A percentile compares a stretch with the other conserved stretches of the same genome.
Conservation (phyloP, 2,329 filamentous ascomycete genomes). For the Exophiala viscosa region DNA sequence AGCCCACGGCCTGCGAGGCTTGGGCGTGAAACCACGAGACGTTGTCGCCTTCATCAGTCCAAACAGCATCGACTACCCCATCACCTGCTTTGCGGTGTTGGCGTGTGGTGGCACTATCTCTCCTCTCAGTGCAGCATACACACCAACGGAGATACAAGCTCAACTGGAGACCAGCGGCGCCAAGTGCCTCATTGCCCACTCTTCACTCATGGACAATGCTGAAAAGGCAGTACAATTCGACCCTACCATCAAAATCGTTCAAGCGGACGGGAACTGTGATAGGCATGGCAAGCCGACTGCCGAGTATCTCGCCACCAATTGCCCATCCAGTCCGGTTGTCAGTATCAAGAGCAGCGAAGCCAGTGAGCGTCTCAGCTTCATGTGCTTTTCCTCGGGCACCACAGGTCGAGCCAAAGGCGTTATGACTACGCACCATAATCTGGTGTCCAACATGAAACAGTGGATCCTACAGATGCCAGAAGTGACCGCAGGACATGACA, state of each 20-base stretch:
- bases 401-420: constrained; percentile 83
- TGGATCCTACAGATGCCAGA: constrained; percentile 30
- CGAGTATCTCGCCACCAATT: constrained; percentile 11
- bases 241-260: constrained; percentile 25
- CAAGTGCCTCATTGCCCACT: constrained; percentile 71
- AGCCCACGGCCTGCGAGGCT: constrained; percentile 15
- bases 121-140: constrained; percentile 84
- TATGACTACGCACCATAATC: constrained; percentile 71
- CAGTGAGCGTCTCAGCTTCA: constrained; percentile 44
- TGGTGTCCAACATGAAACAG: constrained; percentile 59
- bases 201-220: constrained; percentile 61
- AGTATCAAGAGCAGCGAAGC: constrained; percentile 55
- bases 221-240: constrained; percentile 59
- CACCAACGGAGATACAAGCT: constrained; percentile 73
- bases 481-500: constrained; percentile 47
- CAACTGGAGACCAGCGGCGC: constrained; percentile 76
- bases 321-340: constrained; percentile 35
- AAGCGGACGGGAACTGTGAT: constrained; percentile 66
- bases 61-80: constrained; percentile 79
- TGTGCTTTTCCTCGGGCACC: constrained; percentile 73
- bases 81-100: constrained; percentile 70
- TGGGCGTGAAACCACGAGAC: constrained; percentile 47
- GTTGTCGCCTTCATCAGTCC: constrained; percentile 63
- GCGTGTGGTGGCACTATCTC: constrained; percentile 80
- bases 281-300: constrained; percentile 59